Conservation (phyloP, 2,329 filamentous ascomycete genomes). For the Orbilia oligospora region DNA sequence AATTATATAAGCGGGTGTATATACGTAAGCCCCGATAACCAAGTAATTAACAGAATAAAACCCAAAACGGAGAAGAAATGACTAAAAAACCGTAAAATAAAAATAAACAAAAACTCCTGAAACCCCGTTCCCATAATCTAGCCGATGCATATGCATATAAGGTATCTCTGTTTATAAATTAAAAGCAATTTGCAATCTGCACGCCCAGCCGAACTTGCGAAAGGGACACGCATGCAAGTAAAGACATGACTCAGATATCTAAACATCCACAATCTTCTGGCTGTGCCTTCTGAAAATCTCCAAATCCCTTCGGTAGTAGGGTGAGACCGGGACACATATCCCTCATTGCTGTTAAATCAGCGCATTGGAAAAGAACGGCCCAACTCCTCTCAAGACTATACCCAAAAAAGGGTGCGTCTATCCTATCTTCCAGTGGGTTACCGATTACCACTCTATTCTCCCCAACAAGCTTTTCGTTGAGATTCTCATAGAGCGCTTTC, state of each 20-base stretch:
- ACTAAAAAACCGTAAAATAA: too few species aligned
- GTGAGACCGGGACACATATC: slow-evolving; percentile 54
- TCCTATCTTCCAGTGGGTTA: slow-evolving; percentile 15
- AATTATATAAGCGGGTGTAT: background rate
- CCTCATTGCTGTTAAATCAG: slow-evolving; percentile 35
- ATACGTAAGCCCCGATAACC: background rate
- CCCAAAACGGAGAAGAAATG: background rate
- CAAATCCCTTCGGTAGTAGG: background rate
- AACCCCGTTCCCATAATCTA: slow-evolving; percentile 5
- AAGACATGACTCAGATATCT: slow-evolving; percentile 9
- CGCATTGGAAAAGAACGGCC: slow-evolving; percentile 63
- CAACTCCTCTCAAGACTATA: slow-evolving; percentile 63
- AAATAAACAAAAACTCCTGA: slow-evolving; percentile 4
- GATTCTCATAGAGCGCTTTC: slow-evolving; percentile 66
- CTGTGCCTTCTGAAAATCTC: slow-evolving; percentile 21
- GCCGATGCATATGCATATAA: slow-evolving; percentile 3
- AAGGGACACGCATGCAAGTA: background rate
- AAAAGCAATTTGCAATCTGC: slow-evolving; percentile 8
- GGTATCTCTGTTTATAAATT: slow-evolving; percentile 10
- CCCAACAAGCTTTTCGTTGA: slow-evolving; percentile 63
- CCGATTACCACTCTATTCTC: slow-evolving; percentile 53
- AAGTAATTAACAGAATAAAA: background rate
- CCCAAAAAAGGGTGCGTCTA: slow-evolving; percentile 61
- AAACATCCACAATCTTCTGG: slow-evolving; percentile 51
- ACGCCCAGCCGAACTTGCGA: background rate